A percentile compares a stretch with the other conserved stretches of the same genome.
Conservation (phyloP, 2,329 filamentous ascomycete species). For the Aureobasidium subglaciale region DNA sequence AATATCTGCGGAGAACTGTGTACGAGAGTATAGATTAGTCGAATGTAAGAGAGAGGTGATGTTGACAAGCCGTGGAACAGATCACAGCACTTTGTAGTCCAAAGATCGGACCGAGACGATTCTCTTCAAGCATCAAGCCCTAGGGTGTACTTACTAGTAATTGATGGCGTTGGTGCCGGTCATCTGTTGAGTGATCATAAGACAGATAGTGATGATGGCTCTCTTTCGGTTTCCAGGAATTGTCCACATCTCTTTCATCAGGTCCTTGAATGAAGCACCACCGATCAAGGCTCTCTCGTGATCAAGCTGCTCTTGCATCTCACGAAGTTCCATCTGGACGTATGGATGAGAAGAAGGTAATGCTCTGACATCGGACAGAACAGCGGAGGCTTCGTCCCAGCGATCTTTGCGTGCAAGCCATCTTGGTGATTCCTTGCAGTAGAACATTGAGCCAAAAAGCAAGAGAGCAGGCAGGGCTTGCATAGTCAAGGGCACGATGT, state of each 20-base stretch:
- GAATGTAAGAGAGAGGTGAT: too few relatives aligned
- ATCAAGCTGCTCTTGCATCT: constrained; percentile 60
- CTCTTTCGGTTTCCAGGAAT: constrained; percentile 58
- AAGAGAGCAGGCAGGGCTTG: constrained; percentile 58
- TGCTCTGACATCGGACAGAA: constrained; percentile 52
- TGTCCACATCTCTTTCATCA: constrained; percentile 62
- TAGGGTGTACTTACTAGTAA: constrained; percentile 10
- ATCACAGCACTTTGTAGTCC: too few relatives aligned
- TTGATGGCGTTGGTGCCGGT: constrained; percentile 43
- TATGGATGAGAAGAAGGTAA: constrained; percentile 55
- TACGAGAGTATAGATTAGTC: constrained; percentile 55
- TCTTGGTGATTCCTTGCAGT: constrained; percentile 57
- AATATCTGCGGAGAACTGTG: constrained; percentile 55
- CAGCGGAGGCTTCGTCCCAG: constrained; percentile 56
- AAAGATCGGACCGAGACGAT: too few relatives aligned
- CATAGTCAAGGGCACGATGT: constrained; percentile 56
- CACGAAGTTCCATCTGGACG: constrained; percentile 46
- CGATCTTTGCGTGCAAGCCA: constrained; percentile 62
- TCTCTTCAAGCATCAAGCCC: too few relatives aligned
- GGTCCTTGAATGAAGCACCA: constrained; percentile 55
- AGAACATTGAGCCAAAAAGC: constrained; percentile 53
- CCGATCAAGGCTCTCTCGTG: constrained; percentile 63
- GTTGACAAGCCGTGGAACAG: too few relatives aligned
- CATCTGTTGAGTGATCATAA: constrained; percentile 66
- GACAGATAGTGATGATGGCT: constrained; percentile 56